A percentile compares a stretch with the other conserved stretches of the same genome.
phyloP scores from a whole-genome alignment of 441 rosid species.

The Hura crepitans region DNA sequence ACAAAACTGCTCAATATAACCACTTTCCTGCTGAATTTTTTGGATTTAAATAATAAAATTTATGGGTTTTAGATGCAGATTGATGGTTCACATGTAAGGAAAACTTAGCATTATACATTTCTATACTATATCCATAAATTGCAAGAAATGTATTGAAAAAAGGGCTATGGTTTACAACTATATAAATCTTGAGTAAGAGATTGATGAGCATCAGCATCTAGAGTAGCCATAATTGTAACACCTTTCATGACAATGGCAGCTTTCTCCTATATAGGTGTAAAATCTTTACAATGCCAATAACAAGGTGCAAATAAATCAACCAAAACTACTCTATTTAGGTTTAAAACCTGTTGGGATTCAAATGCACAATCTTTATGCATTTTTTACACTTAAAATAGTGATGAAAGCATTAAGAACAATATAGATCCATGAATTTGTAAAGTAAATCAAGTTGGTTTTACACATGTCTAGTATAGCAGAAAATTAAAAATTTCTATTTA shows the following conservation, averaged over 20 bases:
- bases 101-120: not conserved
- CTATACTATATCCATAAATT: not conserved
- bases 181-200: slow-evolving; percentile 78
- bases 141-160: not conserved
- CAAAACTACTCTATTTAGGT: slow-evolving; percentile 75
- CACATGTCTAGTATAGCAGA: too few relatives aligned
- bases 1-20: not conserved
- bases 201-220: slow-evolving; percentile 94
- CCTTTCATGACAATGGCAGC: slow-evolving; percentile 80
- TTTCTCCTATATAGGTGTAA: slow-evolving; percentile 94
- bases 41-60: not conserved
- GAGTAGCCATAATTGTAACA: slow-evolving; percentile 89
- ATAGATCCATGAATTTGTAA: not conserved
- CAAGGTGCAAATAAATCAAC: slow-evolving; percentile 98
- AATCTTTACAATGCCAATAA: slow-evolving; percentile 95
- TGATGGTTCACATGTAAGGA: not conserved
- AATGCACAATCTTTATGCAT: not conserved
- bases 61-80: not conserved
- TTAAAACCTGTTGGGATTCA: slow-evolving; percentile 53
- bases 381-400: not conserved
- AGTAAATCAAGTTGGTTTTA: not conserved
- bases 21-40: not conserved
- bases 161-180: not conserved
- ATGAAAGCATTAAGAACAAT: not conserved
- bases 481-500: too few relatives aligned